Percentiles rank a stretch among this genome's conserved stretches.
Evolutionary conservation across 495 filamentous ascomycete species (phyloP).

Genomic region (Echria macrotheca): DNA sequence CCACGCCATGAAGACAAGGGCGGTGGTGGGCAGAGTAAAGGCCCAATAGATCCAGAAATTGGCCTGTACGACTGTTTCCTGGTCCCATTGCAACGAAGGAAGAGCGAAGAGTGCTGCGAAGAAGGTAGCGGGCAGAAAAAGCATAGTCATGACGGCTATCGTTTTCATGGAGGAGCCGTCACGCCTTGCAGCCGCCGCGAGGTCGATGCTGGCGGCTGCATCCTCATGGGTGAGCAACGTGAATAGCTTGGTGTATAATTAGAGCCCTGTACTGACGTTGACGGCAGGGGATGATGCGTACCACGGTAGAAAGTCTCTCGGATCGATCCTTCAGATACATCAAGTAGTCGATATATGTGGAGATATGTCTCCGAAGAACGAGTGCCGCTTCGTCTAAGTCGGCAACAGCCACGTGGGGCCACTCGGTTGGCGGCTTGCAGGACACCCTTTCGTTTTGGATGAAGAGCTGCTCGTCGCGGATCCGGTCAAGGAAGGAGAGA

Average conservation of each 20-base stretch:
- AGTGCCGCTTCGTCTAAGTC: too few species aligned
- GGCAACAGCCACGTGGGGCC: too few species aligned
- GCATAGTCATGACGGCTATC: constrained; percentile 13
- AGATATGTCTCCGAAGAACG: neutral
- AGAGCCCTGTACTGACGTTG: neutral
- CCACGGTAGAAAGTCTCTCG: neutral
- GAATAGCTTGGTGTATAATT: neutral
- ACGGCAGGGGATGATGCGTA: neutral
- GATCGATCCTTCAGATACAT: neutral
- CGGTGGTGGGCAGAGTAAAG: constrained; percentile 12
- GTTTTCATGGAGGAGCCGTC: constrained; percentile 9
- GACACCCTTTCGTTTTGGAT: neutral
- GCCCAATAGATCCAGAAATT: constrained; percentile 36
- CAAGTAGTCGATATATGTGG: neutral
- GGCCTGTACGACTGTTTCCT: constrained; percentile 16
- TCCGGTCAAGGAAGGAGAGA: neutral
- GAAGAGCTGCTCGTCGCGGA: neutral
- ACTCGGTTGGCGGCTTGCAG: neutral
- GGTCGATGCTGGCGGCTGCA: neutral
- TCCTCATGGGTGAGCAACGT: neutral
- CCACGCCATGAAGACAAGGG: too few species aligned
- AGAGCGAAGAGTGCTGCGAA: constrained; percentile 34
- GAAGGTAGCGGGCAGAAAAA: constrained; percentile 10
- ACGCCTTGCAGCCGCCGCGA: neutral
- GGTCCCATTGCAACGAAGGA: constrained; percentile 30